Percentiles rank a stretch among this genome's conserved stretches.
Conservation (phyloP, 2,329 filamentous ascomycete species). For the Fusarium foetens region DNA sequence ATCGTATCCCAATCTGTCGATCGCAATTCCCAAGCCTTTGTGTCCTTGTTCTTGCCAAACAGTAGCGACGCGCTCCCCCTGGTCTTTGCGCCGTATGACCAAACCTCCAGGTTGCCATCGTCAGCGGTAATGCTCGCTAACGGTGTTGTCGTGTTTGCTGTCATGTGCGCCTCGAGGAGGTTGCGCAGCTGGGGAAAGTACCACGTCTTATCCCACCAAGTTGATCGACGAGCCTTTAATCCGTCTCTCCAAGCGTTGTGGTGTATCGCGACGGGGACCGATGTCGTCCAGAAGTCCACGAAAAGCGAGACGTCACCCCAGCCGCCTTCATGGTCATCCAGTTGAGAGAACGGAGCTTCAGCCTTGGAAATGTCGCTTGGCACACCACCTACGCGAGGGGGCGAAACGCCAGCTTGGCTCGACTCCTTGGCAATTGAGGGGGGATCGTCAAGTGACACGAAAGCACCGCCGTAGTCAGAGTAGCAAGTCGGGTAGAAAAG, state of each 20-base stretch:
- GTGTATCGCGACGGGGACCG: conserved; percentile 40
- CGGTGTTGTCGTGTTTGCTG: conserved; percentile 24
- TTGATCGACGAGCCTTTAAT: conserved; percentile 36
- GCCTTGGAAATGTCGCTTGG: conserved; percentile 37
- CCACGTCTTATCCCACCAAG: conserved; percentile 45
- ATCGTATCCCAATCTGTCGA: conserved; percentile 37
- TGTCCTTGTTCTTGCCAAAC: conserved; percentile 38
- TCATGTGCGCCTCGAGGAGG: conserved; percentile 32
- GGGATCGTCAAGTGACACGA: conserved; percentile 34
- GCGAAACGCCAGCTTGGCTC: conserved; percentile 34
- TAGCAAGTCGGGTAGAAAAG: conserved; percentile 47
- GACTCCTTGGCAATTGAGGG: conserved; percentile 30
- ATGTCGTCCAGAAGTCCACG: conserved; percentile 40
- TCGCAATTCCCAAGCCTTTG: conserved; percentile 31
- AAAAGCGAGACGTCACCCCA: conserved; percentile 41
- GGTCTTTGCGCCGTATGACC: conserved; percentile 24
- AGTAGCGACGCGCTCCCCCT: conserved; percentile 23
- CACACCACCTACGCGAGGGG: conserved; percentile 37
- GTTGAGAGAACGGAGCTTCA: conserved; percentile 22
- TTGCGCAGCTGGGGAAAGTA: conserved; percentile 40
- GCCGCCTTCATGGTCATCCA: neutral
- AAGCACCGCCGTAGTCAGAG: conserved; percentile 43
- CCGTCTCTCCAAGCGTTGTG: conserved; percentile 44
- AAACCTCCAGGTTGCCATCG: conserved; percentile 21
- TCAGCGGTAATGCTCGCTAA: conserved; percentile 27